A percentile compares a stretch with the other conserved stretches of the same genome.
These are phyloP conservation scores for Syncephalastrum sp. DNA, from an alignment of 371 early-diverging fungal genomes.

Conservation along the genomic window DNA sequence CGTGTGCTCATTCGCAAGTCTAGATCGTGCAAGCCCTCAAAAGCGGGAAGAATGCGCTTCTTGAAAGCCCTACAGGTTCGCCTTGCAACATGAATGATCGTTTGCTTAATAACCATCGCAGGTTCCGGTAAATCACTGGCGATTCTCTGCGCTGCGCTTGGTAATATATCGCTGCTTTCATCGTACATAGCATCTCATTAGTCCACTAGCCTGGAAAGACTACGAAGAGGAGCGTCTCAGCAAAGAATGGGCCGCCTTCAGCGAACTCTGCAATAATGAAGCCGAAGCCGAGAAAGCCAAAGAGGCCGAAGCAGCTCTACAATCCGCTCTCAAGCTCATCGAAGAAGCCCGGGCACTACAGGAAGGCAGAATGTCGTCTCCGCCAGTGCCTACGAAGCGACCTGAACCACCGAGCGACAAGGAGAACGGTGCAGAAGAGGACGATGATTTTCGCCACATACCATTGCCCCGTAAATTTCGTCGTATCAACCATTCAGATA, in stretches of 20 bases:
- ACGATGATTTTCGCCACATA: conserved; percentile 28
- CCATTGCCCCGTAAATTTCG: conserved; percentile 4
- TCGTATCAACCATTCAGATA: too few relatives aligned
- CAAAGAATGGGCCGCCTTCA: neutral
- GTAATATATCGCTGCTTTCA: conserved; percentile 18
- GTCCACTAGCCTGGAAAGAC: conserved; percentile 24
- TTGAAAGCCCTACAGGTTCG: conserved; percentile 63
- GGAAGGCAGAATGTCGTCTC: too few relatives aligned
- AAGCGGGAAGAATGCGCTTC: conserved; percentile 46
- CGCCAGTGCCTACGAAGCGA: too few relatives aligned
- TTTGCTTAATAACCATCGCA: conserved; percentile 5
- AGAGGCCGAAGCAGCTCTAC: too few relatives aligned
- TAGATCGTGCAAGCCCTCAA: conserved; percentile 56
- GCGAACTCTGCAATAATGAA: too few relatives aligned
- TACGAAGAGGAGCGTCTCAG: conserved; percentile 15
- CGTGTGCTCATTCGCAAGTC: neutral
- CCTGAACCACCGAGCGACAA: neutral
- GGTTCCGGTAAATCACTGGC: conserved; percentile 64
- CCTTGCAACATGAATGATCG: neutral
- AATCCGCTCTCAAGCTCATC: too few relatives aligned
- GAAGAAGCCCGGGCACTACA: too few relatives aligned
- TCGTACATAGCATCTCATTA: neutral
- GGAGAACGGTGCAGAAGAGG: conserved; percentile 10
- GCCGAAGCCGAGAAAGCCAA: too few relatives aligned
- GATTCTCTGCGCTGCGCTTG: conserved; percentile 51